Evolutionary conservation across 495 filamentous ascomycete genomes (phyloP).

Genomic region (Mytilinidion resinicola): DNA sequence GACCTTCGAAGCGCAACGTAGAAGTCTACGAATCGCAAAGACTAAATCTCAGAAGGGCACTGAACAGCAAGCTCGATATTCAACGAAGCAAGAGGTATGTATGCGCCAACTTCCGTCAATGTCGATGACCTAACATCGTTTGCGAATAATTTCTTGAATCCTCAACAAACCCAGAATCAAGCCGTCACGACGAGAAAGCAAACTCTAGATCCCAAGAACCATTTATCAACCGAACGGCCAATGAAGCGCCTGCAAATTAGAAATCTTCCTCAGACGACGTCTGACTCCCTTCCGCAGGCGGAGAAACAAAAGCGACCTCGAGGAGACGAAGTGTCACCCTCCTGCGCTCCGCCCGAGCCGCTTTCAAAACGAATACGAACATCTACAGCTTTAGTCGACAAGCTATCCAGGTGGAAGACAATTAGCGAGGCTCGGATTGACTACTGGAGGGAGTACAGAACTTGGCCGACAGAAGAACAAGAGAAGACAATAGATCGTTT

Average conservation of each 20-base stretch:
- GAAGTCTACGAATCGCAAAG: not conserved
- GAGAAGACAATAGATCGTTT: slow-evolving; percentile 4
- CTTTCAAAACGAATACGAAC: not conserved
- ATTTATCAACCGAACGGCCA: not conserved
- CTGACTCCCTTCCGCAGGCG: no score
- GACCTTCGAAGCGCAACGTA: not conserved
- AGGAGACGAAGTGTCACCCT: not conserved
- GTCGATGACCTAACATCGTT: not conserved
- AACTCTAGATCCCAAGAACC: not conserved
- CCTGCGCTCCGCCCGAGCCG: not conserved
- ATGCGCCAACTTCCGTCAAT: not conserved
- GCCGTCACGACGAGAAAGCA: not conserved
- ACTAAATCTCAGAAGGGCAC: not conserved
- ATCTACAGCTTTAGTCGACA: not conserved
- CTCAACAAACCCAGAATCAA: not conserved
- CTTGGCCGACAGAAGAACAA: slow-evolving; percentile 9
- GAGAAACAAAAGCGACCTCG: not conserved
- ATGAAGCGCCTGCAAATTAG: not conserved
- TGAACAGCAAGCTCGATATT: not conserved
- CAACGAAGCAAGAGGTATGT: not conserved
- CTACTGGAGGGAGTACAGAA: not conserved
- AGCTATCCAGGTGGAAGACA: no score
- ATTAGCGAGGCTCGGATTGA: slow-evolving; percentile 4
- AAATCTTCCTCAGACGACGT: no score
- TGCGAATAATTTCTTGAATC: not conserved